Evolutionary conservation across 176 grass and related monocot genomes (phyloP), one percentile per base, ranked within the genome.

Genomic region (Thinopyrum elongatum): DNA sequence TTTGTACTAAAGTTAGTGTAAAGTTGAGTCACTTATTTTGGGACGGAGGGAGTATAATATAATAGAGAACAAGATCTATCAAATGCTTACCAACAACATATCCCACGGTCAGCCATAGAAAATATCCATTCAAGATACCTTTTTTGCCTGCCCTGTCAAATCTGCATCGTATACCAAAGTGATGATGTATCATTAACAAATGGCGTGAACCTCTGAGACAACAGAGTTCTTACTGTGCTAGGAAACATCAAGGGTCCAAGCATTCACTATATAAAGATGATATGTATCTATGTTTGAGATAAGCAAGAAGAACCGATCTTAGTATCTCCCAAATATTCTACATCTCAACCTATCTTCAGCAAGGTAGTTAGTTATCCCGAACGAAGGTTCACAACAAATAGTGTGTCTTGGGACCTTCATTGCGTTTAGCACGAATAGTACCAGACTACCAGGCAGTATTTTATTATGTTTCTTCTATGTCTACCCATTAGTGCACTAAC

Each of bases 71-170:
- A 75, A 57, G 74, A 62, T 65, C 22, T 46, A 42, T 70, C 15
- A 73, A 76, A 68, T 28, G 67, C 92, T 70, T 91, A 98, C 96
- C 93, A 82, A 92, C 89, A 78, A 84, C 88, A 90, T 98, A 98
- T 42, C 96, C 96, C 79, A 94, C 29, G 47, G 70, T 94, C 78
- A 98, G 46, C 96, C 93, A 98, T 5, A 98, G 82, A 87, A 98
- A 98, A 86, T 95, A 98, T 36, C 96, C 96, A 90, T 91, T 94
- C 49, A 84, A 69, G 90, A 91, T 65, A 35, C 96, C 86, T 17
- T 92, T 95, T 82, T 89, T 94, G 74, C 33, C 88, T 76, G 92
- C 78, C 87, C 93, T 95, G 77, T 98, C 96, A 85, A 92, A 98
- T 89, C 93, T 98, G 89, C 80, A 80, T 57, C 47, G 25, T 28